Conservation (phyloP, 257 asterid genomes). For the Ballota nigra region DNA sequence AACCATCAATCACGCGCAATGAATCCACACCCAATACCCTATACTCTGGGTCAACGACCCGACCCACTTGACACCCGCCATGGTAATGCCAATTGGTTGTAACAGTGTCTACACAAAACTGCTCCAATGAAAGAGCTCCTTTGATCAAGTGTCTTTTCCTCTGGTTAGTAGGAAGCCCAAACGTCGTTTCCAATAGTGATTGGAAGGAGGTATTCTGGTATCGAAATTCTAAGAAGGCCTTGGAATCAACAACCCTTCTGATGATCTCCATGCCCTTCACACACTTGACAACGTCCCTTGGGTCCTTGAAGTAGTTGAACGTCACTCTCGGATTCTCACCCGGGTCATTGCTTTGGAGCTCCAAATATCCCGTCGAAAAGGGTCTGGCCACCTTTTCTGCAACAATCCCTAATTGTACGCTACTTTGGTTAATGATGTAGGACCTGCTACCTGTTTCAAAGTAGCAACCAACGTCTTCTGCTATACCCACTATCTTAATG, state of each 20-base stretch:
- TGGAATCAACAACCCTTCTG: constrained; percentile 41
- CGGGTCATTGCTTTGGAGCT: constrained; percentile 53
- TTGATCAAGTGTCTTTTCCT: constrained; percentile 35
- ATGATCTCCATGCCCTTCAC: constrained; percentile 59
- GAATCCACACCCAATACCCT: constrained; percentile 61
- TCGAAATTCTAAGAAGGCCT: constrained; percentile 35
- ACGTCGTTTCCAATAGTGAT: constrained; percentile 32
- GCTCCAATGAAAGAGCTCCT: constrained; percentile 43
- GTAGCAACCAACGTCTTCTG: constrained; percentile 41
- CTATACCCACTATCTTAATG: constrained; percentile 59
- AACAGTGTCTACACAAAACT: constrained; percentile 66
- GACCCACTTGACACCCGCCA: constrained; percentile 77
- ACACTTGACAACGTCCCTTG: constrained; percentile 60
- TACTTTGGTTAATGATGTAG: neutral
- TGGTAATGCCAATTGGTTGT: constrained; percentile 88
- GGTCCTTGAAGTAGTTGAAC: constrained; percentile 77
- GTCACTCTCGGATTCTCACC: constrained; percentile 66
- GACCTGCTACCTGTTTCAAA: constrained; percentile 61
- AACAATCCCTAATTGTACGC: neutral
- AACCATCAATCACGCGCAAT: constrained; percentile 73
- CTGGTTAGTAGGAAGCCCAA: constrained; percentile 29
- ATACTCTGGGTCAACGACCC: constrained; percentile 62
- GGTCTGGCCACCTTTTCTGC: constrained; percentile 32
- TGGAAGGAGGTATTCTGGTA: constrained; percentile 41
- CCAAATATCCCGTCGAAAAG: constrained; percentile 58